Conservation (phyloP, 305 asterid genomes). For the Fraxinus latifolia region DNA sequence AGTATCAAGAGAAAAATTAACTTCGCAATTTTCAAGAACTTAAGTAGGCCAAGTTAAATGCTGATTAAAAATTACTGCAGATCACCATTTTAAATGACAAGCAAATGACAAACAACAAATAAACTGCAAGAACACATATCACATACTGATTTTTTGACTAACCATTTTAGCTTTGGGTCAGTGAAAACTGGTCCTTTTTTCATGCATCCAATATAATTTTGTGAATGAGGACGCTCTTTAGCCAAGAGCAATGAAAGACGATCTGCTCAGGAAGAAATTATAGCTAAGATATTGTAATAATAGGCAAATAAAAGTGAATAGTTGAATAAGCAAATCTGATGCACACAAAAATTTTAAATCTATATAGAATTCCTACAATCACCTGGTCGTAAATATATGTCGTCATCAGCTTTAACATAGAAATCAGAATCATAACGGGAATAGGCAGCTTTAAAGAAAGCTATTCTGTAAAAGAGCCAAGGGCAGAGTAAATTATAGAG, state of each 20-base stretch:
- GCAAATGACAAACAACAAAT: slow-evolving; percentile 15
- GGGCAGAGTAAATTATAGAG: slow-evolving; percentile 28
- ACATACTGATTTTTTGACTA: slow-evolving; percentile 27
- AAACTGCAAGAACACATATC: slow-evolving; percentile 2
- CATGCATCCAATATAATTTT: slow-evolving; percentile 95
- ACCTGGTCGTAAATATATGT: slow-evolving; percentile 96
- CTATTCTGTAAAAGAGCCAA: slow-evolving; percentile 54
- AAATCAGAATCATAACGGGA: slow-evolving; percentile 88
- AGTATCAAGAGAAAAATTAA: neutral
- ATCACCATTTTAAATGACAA: neutral
- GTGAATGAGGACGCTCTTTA: slow-evolving; percentile 86
- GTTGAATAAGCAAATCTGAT: slow-evolving; percentile 1
- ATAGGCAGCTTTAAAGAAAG: slow-evolving; percentile 94
- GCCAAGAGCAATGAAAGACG: slow-evolving; percentile 93
- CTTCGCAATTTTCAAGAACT: neutral
- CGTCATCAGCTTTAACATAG: slow-evolving; percentile 98
- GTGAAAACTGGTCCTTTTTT: slow-evolving; percentile 95
- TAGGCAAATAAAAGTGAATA: slow-evolving; percentile 19
- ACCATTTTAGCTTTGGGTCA: slow-evolving; percentile 93
- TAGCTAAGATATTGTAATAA: slow-evolving; percentile 14
- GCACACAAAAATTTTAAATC: neutral
- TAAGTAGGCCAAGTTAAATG: neutral
- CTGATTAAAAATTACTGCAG: neutral
- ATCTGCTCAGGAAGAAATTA: slow-evolving; percentile 46
- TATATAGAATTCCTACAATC: slow-evolving; percentile 17